Evolutionary conservation across 1,284 basidiomycete species (phyloP).

Genomic region (Heliocybe sulcata): DNA sequence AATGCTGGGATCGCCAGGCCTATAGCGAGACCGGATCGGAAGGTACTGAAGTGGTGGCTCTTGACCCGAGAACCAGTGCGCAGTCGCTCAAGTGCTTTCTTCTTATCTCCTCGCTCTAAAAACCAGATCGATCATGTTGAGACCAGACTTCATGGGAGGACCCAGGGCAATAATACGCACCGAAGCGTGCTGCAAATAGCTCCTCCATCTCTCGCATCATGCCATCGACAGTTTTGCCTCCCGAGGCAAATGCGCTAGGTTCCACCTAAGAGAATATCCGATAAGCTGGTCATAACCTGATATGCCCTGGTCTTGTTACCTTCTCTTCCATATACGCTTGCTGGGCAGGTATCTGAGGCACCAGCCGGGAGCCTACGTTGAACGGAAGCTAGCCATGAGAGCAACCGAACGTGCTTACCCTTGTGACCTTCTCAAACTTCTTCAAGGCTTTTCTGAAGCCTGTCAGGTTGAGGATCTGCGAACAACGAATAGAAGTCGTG

Average conservation of each 20-base stretch:
- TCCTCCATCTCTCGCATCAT: slow-evolving; percentile 74
- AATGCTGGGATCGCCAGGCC: slow-evolving; percentile 79
- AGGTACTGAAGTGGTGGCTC: slow-evolving; percentile 73
- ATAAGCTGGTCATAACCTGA: background rate
- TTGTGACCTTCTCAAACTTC: slow-evolving; percentile 88
- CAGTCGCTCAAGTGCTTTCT: slow-evolving; percentile 68
- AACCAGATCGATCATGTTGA: background rate
- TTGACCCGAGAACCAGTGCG: slow-evolving; percentile 47
- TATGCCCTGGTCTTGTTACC: slow-evolving; percentile 25
- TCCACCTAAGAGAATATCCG: slow-evolving; percentile 40
- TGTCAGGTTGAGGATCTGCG: slow-evolving; percentile 78
- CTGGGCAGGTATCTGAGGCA: slow-evolving; percentile 45
- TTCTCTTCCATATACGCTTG: slow-evolving; percentile 74
- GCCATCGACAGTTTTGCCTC: slow-evolving; percentile 45
- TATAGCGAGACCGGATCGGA: slow-evolving; percentile 70
- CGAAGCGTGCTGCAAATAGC: slow-evolving; percentile 67
- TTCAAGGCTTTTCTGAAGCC: slow-evolving; percentile 91
- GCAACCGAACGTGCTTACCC: slow-evolving; percentile 38
- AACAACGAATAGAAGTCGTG: slow-evolving; percentile 3
- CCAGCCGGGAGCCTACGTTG: too few species aligned
- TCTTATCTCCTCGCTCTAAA: slow-evolving; percentile 76
- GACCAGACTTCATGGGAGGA: background rate
- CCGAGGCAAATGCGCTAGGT: slow-evolving; percentile 52
- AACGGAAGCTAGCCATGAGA: too few species aligned
- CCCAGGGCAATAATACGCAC: slow-evolving; percentile 35